Evolutionary conservation across 805 yeast genomes (phyloP), one percentile per base, ranked within the genome.

Genomic region (Kodamaea hsintzibuensis): DNA sequence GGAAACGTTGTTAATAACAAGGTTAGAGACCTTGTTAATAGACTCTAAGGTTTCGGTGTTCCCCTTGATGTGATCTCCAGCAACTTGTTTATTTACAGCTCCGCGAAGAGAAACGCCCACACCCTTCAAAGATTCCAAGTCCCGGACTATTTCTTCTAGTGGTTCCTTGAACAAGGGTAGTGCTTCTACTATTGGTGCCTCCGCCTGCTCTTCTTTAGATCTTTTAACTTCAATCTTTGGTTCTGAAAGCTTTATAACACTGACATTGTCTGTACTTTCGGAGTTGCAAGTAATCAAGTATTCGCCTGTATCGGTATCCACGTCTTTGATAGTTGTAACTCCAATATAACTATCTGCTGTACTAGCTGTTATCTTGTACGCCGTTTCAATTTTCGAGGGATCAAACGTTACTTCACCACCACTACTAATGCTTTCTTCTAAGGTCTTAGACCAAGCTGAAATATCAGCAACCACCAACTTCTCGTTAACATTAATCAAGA

Each of bases 231-330:
- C 35, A 30, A 33, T 16, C 17, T 35, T 27, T 30, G 5, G 5
- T 17, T 47, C 38, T 13, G 42, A 35, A 9, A 48, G 8, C 4
- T n/a, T 14, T 16, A 27, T 18, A 4, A 48, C 51, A 3, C 30
- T 39, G 4, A 40, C 46, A 16, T 39, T 25, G 8, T 33, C 30
- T 9, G 27, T 14, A 22, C 6, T 19, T 2, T 40, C 17, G 14
- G 51, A 40, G 17, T 42, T 48, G 45, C 46, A 48, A 12, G 22
- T 40, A 13, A 50, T 22, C 19, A 43, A n/a, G 51, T 66, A 70
- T 7, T 63, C 66, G 0, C 76, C 76, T 2, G 68, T 58, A 22
- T 64, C 65, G 1, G 68, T 59, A 12, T 64, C 54, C n/a, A 54
- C 60, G 47, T 73, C 77, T 10, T 53, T 57, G 2, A 72, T 45